Evolutionary conservation across 192 early-diverging fungal species (phyloP), one percentile per base, ranked within the genome.

Genomic region (Backusella psychrophila): DNA sequence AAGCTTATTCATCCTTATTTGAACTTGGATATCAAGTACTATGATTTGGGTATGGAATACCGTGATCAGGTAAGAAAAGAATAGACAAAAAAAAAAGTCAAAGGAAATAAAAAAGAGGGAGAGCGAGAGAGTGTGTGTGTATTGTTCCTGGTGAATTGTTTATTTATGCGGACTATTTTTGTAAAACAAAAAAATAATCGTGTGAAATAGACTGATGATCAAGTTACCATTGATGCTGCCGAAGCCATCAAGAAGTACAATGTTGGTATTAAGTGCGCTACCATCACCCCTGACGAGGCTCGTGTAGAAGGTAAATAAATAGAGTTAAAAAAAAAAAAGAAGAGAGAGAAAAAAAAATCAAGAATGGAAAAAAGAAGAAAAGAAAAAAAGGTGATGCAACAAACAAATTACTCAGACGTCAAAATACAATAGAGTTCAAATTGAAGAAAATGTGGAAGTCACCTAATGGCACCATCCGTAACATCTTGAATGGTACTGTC

Each of bases 231-330:
- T 42, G 96, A 98, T 38, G 94, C 97, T 36, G 97, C 97, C 46
- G 94, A 96, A 79, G 97, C 97, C 17, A 98, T 97, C 86, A 92
- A 93, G 81, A 94, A 39, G 96, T 98, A 98, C 90, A 96, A 97
- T 84, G 97, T 96, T 26, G 93, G 96, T 72, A 99, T 99, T 85
- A 99, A 99, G 87, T 99, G 97, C 83, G 97, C 97, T n/a, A 99
- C 97, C 52, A 99, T 99, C 80, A 99, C 97, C n/a, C 96, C 97
- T 31, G 97, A 99, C 81, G 93, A 94, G 75, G 91, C 87, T 19
- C 94, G 97, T 80, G 96, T 99, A 70, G 87, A 96, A 80, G 87
- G 86, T 87, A 80, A 68, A 59, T 74, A 21, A 63, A 63, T 8
- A 29, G 11, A 63, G 11, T 11, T 14, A 63, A 12, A 59, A 63